Evolutionary conservation across 1,284 basidiomycete species (phyloP), one percentile per base, ranked within the genome.

Genomic region (Cutaneotrichosporon sp.): DNA sequence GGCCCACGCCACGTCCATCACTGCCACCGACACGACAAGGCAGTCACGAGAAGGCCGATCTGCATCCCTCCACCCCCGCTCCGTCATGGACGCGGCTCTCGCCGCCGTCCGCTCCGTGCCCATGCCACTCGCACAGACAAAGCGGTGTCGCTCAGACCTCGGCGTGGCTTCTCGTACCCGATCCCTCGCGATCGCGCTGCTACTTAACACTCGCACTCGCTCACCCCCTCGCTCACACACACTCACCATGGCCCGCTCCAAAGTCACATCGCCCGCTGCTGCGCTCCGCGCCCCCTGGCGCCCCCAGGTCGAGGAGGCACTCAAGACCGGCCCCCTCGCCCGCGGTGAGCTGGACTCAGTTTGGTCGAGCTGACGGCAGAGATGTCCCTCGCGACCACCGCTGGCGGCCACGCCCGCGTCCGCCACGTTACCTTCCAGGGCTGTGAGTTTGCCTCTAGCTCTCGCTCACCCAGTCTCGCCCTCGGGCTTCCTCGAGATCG

Each of bases 341-440:
- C 50, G 50, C 25, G 51, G 51, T 53, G 29, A 29, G 51, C n/a
- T 24, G 6, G 31, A 18, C 33, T 3, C 31, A 4, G 11, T 4
- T 33, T 13, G 5, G 11, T 13, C n/a, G n/a, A 20, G 20, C 51
- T 36, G 16, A 36, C 51, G 31, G 4, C 33, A 53, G 56, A 58
- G 27, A 38, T 58, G n/a, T 58, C 49, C 3, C 56, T 58, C 24
- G 50, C 49, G 3, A 58, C 56, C 5, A 16, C 20, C 2, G 38
- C 56, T 3, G 36, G 47, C 7, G 38, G 50, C 27, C 47, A 49
- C n/a, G 47, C 56, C 6, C 56, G 56, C 22, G 50, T 45, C 27
- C 56, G 56, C 20, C 50, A 50, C 38, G 56, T 58, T 11, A 58
- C 56, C 8, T 58, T 58, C 56, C 56, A 58, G 56, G 56, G 38